Conservation (phyloP, 768 basidiomycete genomes). For the Asterophora lycoperdoides region DNA sequence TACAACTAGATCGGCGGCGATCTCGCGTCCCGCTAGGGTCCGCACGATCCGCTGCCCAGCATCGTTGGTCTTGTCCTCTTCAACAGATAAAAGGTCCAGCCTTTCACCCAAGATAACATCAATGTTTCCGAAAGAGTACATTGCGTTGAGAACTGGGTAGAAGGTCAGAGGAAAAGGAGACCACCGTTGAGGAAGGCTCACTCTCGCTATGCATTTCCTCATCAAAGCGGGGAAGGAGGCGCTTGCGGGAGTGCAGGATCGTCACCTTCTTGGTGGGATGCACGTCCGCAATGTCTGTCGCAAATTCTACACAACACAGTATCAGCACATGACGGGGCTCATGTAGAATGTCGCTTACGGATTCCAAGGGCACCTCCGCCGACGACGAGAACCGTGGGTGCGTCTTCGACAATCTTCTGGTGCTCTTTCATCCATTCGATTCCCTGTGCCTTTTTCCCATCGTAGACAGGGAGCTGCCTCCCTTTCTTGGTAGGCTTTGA, state of each 20-base stretch:
- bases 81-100: conserved; percentile 39
- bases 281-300: conserved; percentile 55
- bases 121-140: conserved; percentile 38
- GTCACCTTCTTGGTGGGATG: conserved; percentile 52
- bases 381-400: conserved; percentile 54
- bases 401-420: conserved; percentile 43
- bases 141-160: conserved; percentile 30
- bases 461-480: conserved; percentile 22
- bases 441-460: conserved; percentile 45
- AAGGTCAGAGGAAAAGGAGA: neutral
- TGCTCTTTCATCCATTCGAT: conserved; percentile 48
- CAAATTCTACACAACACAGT: conserved; percentile 43
- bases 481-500: conserved; percentile 1
- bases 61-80: conserved; percentile 24
- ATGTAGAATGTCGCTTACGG: conserved; percentile 38
- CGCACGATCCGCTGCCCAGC: conserved; percentile 33
- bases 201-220: conserved; percentile 49
- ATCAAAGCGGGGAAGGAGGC: conserved; percentile 53
- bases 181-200: conserved; percentile 17
- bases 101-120: conserved; percentile 51
- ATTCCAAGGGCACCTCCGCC: conserved; percentile 75
- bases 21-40: conserved; percentile 45
- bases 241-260: conserved; percentile 53
- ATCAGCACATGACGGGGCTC: neutral
- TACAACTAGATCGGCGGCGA: conserved; percentile 52